Evolutionary conservation across 2,329 filamentous ascomycete species (phyloP).

Genomic region (Graphiopsis chlorocephala): DNA sequence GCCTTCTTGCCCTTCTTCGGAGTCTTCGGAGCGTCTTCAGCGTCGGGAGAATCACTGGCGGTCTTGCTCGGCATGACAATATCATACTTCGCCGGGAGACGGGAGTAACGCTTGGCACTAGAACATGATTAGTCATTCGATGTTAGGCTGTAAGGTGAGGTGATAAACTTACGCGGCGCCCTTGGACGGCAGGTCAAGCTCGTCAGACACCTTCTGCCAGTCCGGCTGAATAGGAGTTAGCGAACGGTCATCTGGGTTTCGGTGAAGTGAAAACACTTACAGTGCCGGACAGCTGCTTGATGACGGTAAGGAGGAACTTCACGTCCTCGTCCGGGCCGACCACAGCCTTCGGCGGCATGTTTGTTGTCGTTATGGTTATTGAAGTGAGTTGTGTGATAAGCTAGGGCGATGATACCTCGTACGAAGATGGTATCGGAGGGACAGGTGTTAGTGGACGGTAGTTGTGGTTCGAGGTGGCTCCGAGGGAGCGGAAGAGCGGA

Average conservation of each 20-base stretch:
- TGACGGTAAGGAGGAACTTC: conserved; percentile 12
- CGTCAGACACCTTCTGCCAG: conserved; percentile 21
- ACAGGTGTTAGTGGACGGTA: background rate
- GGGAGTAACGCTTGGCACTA: conserved; percentile 18
- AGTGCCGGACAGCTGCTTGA: conserved; percentile 2
- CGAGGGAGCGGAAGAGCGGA: background rate
- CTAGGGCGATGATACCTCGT: background rate
- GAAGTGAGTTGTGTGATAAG: background rate
- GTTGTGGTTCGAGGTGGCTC: background rate
- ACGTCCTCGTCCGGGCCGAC: conserved; percentile 8
- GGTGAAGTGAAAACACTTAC: background rate
- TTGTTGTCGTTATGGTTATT: background rate
- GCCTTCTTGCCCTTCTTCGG: conserved; percentile 7
- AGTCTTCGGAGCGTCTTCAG: background rate
- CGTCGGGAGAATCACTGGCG: background rate
- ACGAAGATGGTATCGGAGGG: background rate
- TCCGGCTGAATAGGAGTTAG: conserved; percentile 14
- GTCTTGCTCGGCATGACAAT: background rate
- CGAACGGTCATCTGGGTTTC: background rate
- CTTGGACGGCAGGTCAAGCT: conserved; percentile 16
- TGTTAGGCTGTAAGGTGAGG: background rate
- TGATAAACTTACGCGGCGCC: conserved; percentile 18
- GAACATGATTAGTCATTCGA: background rate
- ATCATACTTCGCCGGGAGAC: conserved; percentile 18
- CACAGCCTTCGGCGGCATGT: background rate